Base-by-base conservation (phyloP, 2,329 filamentous ascomycete genomes). In the Sporothrix variecibatus region DNA sequence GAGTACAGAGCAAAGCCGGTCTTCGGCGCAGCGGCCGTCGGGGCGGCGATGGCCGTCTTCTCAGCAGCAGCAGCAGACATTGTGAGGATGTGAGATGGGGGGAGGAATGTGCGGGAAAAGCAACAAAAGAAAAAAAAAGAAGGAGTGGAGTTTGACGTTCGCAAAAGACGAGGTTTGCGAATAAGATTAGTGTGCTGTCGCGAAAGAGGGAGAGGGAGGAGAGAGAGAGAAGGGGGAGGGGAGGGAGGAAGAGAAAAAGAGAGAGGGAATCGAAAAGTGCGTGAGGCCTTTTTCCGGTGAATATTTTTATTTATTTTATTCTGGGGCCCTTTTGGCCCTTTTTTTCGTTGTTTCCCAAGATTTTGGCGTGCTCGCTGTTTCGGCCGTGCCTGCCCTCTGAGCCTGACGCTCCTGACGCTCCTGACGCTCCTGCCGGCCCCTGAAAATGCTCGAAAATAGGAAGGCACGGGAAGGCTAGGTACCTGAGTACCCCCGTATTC, bases 1-100 rank as follows among this genome's bases (percentile, higher is more conserved):
- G 94, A 93, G 92, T 98, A 98, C 80, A 99, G 93, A 75, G 84
- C 87, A 79, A 94, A 4, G 78, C 86, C 86, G 77, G 82, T 82
- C 83, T 85, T 74, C 65, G 77, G 82, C 77, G 81, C 76, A 74
- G 84, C 82, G 74, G 84, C 82, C 77, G 60, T 40, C 60, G 84
- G 82, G 75, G 79, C 79, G 78, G 81, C 82, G 79, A 82, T 81
- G 81, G 84, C 81, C 80, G 84, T 81, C 79, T 84, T 80, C 79
- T 83, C 82, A 75, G 85, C 83, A 82, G 85, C 83, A 82, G 85
- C 82, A 74, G 85, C 82, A 82, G 85, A 82, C 85, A 87, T 86
- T 84, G 81, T 81, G 81, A 80, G 72, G 76, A 67, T 67, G 74
- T 72, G 74, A 72, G 67, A 75, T 68, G 64, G 60, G 68, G 65